Evolutionary conservation across 495 filamentous ascomycete species (phyloP), one percentile per base, ranked within the genome.

Genomic region (Lophiotrema nucula): DNA sequence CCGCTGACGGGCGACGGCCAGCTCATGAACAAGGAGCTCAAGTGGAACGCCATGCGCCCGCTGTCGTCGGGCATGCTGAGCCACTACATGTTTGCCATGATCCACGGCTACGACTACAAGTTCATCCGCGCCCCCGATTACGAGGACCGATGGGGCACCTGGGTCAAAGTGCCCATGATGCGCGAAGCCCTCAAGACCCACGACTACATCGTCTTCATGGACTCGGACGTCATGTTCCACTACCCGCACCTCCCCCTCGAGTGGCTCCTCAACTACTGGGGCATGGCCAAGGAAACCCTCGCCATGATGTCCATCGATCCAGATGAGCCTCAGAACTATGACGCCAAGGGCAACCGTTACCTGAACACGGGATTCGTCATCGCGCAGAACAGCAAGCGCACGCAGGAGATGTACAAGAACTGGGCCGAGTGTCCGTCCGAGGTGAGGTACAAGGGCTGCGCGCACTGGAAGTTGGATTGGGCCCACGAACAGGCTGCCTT

Each of bases 51-150:
- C 38, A 59, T 63, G 47, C 43, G 56, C 24, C 44, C 59, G 47
- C 50, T 67, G 43, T 59, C 64, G 13, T 58, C 64, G 0, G 64
- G 64, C 31, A 67, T 67, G 64, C 50, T 67, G 24, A 63, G 55
- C 50, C 64, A 67, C 55, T 67, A 63, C 59, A 63, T 63, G 59
- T 67, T 52, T 35, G 62, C 79, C 35, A 68, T 58, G 47, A 76
- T 81, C 41, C 79, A 81, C 64, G 76, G 76, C 54, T 80, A 81
- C 70, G 73, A 78, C 51, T 81, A 81, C 72, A 73, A 78, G 55
- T 74, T 80, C 35, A 66, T 79, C 50, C 71, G 69, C 13, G 65
- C 71, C 39, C 52, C 63, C 44, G 48, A 60, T 33, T 70, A 65
- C 42, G 22, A 31, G 1, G 68, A 70, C 52, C 69, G 72, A 43